Base-by-base conservation (phyloP, 495 filamentous ascomycete genomes). In the Penicillium maclennaniae region DNA sequence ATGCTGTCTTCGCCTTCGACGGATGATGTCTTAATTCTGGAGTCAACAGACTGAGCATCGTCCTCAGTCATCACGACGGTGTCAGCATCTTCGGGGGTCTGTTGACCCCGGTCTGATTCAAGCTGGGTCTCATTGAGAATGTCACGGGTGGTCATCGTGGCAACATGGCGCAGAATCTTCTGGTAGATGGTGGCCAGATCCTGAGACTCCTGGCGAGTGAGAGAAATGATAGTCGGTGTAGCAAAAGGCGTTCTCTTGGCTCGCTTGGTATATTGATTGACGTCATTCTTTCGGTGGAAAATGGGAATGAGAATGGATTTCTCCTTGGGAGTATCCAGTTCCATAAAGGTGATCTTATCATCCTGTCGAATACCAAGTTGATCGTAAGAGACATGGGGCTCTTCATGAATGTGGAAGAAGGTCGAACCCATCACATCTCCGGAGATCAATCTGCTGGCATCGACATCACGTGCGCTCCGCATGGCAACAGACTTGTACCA, bases 1-100 rank as follows among this genome's bases (percentile, higher is more conserved):
- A 96, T 83, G 45, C 88, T 89, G 56, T 96, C 91, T 66, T 96
- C 92, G 6, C 89, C 90, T 56, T 91, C 86, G 10, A 96, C 83
- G 7, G 91, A 96, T 0, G 74, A 75, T 19, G 87, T 85, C 55
- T 87, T 79, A 43, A 95, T 76, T 57, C 84, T 85, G 7, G 82
- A 79, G 54, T 87, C 88, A 15, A 78, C 82, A 3, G 84, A 88
- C 51, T 87, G 81, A 1, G 79, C 83, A 65, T 93, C 90, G 19
- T 91, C 91, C 31, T 83, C 79, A 23, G 80, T 85, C 44, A 84
- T 84, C 7, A 89, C 74, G 25, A 91, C 79, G 14, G 86, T 79
- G 58, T 95, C 90, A 0, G 83, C 79, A 54, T 89, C 88, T 45
- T 88, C 85, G 2, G 77, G 64, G 6, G 55, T 63, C 36, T 67